Base-by-base conservation (phyloP, 805 yeast genomes). In the Starmerella etchellsii region DNA sequence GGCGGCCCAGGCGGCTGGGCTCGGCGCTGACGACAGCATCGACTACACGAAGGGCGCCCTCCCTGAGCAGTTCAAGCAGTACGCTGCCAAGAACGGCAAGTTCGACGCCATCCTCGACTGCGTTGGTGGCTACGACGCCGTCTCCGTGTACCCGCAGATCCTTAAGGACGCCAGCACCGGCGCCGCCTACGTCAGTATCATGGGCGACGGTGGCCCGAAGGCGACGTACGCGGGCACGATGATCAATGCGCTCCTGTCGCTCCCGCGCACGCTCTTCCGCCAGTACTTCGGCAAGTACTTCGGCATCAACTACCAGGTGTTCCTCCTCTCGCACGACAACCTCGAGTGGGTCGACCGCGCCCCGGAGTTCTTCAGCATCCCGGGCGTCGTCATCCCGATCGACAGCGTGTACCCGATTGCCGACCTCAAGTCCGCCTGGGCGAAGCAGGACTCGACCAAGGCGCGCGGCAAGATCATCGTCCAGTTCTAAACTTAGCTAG, bases 381-480 rank as follows among this genome's bases (percentile, higher is more conserved):
- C 71, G 2, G 56, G 65, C 13, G 52, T 74, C 39, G 57, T 60
- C 35, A 63, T 74, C 4, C 57, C 63, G 4, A 64, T 81, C 37
- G 88, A 81, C 54, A 65, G 76, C 7, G 69, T 68, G 29, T 68
- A 63, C 46, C 55, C 65, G 11, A 66, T 77, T 45, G 68, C 63
- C 2, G 70, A 79, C 20, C 70, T 58, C 46, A 47, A 66, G 35
- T 56, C 62, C 9, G 91, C 84, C 1, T 56, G 70, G 36, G 70
- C 69, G 7, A 64, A 63, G 47, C 55, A 78, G 24, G 57, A 56
- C 13, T 57, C 67, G 25, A 69, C 73, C 41, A 63, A 57, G 35
- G 75, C 78, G 7, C 71, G 69, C 42, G 95, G 94, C 29, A 83
- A 83, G 58, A 63, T 80, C 37, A 69, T 83, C n/a, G 40, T 74